Evolutionary conservation across 331 rosid species (phyloP), one percentile per base, ranked within the genome.

Genomic region (Phaseolus coccineus): DNA sequence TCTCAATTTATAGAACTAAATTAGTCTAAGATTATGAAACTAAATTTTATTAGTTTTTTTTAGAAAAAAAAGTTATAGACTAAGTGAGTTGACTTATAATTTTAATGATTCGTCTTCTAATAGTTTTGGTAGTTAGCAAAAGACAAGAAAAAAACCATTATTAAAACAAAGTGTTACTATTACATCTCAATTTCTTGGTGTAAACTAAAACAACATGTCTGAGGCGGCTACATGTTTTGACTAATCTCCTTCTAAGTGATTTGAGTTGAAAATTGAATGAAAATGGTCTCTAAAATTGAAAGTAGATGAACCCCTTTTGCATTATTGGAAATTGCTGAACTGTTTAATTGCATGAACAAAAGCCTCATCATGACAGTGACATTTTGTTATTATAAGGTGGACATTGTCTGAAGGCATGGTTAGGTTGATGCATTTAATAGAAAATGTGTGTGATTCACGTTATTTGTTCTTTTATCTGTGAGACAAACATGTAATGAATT

Each of bases 341-440:
- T 50, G 8, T 52, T 52, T 71, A 31, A 22, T 70, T 70, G 27
- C 15, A 24, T 73, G 31, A 37, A 55, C 3, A 24, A 56, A 39
- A 73, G 30, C 2, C 59, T 48, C 39, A 24, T 5, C 12, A 19
- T 53, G 66, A 74, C 9, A 46, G 71, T 33, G 42, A 77, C 51
- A 15, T 37, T 2, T 33, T 3, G 30, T 47, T 62, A 39, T 5
- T 27, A 0, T 31, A 16, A 42, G 3, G 2, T 65, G 70, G 33
- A 39, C 55, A 71, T 14, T 33, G 39, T 8, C 83, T 4, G 37
- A 27, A n/a, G 48, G 37, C 40, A 10, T 8, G 58, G 31, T 5
- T 55, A 5, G 69, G 48, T 73, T 77, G 66, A 71, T 50, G 44
- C n/a, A 13, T 62, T 52, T 12, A 46, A 73, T 57, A 39, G n/a